These are phyloP conservation scores for Suillus plorans DNA, from an alignment of 768 basidiomycete species.

Conservation along the genomic window DNA sequence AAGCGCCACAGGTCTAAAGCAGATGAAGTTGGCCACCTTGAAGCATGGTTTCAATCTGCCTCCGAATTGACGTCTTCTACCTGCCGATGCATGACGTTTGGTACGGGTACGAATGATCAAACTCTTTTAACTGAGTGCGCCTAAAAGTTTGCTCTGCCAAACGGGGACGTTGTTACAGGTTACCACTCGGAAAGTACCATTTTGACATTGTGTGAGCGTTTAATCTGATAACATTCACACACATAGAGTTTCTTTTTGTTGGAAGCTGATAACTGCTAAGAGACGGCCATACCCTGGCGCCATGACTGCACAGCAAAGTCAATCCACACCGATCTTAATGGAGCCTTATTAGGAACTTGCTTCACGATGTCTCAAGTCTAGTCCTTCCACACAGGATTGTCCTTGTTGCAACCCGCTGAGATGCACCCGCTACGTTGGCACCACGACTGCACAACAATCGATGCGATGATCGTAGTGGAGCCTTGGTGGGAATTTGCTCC, in stretches of 20 bases:
- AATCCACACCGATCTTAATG: not conserved
- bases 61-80: not conserved
- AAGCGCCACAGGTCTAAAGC: slow-evolving; percentile 4
- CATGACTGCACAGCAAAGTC: not conserved
- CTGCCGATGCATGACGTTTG: not conserved
- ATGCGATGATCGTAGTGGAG: not conserved
- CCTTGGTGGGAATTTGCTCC: not conserved
- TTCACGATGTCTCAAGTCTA: not conserved
- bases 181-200: not conserved
- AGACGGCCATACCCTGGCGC: not conserved
- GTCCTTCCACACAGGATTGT: not conserved
- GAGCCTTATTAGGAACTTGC: not conserved
- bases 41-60: not conserved
- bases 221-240: slow-evolving; percentile 4
- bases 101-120: not conserved
- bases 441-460: not conserved
- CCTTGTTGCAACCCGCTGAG: not conserved
- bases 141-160: not conserved
- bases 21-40: not conserved
- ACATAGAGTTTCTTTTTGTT: not conserved
- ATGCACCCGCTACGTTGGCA: not conserved
- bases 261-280: not conserved
- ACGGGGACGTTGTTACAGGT: not conserved
- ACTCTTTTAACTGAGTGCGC: not conserved
- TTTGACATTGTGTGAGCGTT: not conserved